Evolutionary conservation across 2,329 filamentous ascomycete species (phyloP).

Genomic region (Colletotrichum noveboracense): DNA sequence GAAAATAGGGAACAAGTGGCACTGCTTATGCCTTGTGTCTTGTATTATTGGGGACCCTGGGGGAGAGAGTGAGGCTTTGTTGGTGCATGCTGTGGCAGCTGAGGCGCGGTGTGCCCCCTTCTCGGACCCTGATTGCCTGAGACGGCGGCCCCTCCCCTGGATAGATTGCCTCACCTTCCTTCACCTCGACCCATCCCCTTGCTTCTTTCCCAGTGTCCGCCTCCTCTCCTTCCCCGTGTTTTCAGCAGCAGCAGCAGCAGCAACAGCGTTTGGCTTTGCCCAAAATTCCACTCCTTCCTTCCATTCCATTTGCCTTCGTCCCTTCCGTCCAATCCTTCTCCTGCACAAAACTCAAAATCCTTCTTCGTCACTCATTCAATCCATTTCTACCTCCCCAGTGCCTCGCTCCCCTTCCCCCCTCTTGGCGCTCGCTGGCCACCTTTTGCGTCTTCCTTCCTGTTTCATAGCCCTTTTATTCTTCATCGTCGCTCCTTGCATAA

Average conservation of each 20-base stretch:
- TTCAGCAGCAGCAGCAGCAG: not conserved
- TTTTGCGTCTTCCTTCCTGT: not conserved
- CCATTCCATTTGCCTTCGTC: not conserved
- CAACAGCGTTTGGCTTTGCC: not conserved
- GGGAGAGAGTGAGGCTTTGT: not conserved
- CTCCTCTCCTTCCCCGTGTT: conserved; percentile 14
- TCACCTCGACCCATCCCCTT: not conserved
- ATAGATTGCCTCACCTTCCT: conserved; percentile 14
- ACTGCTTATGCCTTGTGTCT: not conserved
- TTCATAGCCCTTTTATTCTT: not conserved
- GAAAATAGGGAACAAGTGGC: not conserved
- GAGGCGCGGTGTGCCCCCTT: not conserved
- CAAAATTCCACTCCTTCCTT: conserved; percentile 12
- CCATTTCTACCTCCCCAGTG: not conserved
- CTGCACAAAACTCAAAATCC: not conserved
- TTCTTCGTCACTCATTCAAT: not conserved
- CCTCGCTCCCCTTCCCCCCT: not conserved
- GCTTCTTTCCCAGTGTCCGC: not conserved
- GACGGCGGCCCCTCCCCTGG: conserved; percentile 11
- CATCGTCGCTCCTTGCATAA: conserved; percentile 14
- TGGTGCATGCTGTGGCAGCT: not conserved
- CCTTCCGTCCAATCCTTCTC: not conserved
- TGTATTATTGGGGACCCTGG: not conserved
- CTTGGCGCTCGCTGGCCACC: not conserved
- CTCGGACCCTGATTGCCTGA: conserved; percentile 8